Evolutionary conservation across 345 rosid species (phyloP), one percentile per base, ranked within the genome.

Genomic region (Carallia pectinifolia): DNA sequence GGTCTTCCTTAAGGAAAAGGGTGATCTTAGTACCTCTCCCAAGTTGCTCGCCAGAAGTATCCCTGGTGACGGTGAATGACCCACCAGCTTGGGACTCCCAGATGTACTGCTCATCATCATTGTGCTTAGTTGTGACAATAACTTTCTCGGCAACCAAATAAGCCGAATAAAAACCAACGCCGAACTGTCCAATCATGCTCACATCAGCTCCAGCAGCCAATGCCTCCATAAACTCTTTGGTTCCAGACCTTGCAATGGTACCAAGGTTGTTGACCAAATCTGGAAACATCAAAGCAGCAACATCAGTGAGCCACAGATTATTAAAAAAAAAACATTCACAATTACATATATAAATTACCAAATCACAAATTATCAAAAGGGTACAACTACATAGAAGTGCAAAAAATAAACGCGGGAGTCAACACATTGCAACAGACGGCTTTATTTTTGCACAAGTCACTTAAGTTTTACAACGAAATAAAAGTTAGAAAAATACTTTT

Each of bases 71-170:
- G 0, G 97, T 88, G 85, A 92, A 91, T 6, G 97, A 91, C 0
- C 97, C 97, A 40, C 97, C 97, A 37, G 97, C 97, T 63, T 91
- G 97, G 13, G 97, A 91, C 79, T 91, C 97, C 97, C 97, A 91
- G 16, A 91, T 79, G 18, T 89, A 91, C 75, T 91, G 96, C 76
- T 90, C 96, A 48, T 90, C 93, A 76, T 90, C 97, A 17, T 90
- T 88, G 82, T 88, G 93, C 89, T 88, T 90, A 1, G 90, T 53
- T 56, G 88, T 82, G 56, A 90, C 97, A 58, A 90, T 74, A 3
- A 90, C 97, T 85, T 82, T 90, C 67, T 90, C 97, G 6, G 97
- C 85, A 39, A 90, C 93, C 82, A 90, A 82, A 74, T 90, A 90
- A 18, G 96, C 89, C 0, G 96, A 90, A 76, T 90, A 90, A 78